Evolutionary conservation across 306 rosid genomes (phyloP), one percentile per base, ranked within the genome.

Genomic region (Albizia julibrissin): DNA sequence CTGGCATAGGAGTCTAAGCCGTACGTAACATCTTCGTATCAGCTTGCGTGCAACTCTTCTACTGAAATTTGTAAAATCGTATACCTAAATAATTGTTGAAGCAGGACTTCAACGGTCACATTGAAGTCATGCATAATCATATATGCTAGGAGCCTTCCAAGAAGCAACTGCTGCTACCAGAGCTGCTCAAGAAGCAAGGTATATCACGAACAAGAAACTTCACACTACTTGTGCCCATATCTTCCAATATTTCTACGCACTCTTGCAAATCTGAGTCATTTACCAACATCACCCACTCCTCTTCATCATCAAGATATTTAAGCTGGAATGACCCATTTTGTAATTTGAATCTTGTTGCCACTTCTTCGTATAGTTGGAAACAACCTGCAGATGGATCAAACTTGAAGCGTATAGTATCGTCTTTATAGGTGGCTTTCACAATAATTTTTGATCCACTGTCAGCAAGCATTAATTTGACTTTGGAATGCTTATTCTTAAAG

Each of bases 221-320:
- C 82, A 89, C 91, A 33, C 76, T 79, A 66, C 69, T 89, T 10
- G 90, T 81, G 75, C 94, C 94, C 5, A 89, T 67, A 67, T 93
- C 97, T 42, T 89, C 88, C 90, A 92, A 77, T 75, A 93, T 86
- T 73, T 92, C 97, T 8, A 87, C 70, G 80, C 99, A 96, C 79
- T 93, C 99, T 74, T 85, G 96, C 86, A 93, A 78, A 85, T 96
- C 99, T 5, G 91, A 86, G 84, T 93, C 97, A 46, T 84, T 89
- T 62, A 89, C 92, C 79, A 96, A 47, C 99, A 91, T 87, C 65
- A 96, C 98, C 99, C 99, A 96, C 85, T 96, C 98, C 77, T 92
- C 92, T 77, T 96, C 97, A 72, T 96, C 99, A 42, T 96, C 99
- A 6, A 93, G 83, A 79, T 93, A 96, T 81, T 88, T 91, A 83